Evolutionary conservation across 75 land plant species (phyloP).

Genomic region (Selaginella tamariscina): DNA sequence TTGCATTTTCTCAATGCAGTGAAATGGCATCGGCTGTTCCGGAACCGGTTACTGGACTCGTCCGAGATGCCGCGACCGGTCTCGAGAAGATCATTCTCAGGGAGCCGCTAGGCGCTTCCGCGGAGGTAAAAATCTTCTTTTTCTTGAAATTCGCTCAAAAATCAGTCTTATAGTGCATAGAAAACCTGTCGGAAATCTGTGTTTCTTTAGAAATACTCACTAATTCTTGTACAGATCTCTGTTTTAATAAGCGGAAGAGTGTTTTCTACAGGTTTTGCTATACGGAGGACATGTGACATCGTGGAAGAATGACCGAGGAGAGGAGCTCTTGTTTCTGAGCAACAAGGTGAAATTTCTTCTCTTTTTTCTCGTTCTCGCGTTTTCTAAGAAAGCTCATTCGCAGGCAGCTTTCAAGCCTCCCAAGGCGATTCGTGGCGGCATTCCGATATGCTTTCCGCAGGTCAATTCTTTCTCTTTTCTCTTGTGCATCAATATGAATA

Average conservation of each 20-base stretch:
- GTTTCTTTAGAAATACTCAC: no score
- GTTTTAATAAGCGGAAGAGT: no score
- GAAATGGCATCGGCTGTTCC: no score
- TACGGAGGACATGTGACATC: slow-evolving; percentile 9
- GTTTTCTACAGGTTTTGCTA: not conserved
- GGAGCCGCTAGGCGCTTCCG: slow-evolving; percentile 58
- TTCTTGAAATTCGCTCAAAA: not conserved
- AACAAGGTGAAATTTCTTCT: not conserved
- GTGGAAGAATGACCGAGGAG: slow-evolving; percentile 4
- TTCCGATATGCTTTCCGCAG: slow-evolving; percentile 67
- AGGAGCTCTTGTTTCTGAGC: slow-evolving; percentile 10
- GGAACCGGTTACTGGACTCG: no score
- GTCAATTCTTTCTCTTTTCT: slow-evolving; percentile 16
- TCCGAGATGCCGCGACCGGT: slow-evolving; percentile 15
- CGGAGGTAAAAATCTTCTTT: slow-evolving; percentile 28
- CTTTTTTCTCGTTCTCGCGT: no score
- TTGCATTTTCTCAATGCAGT: no score
- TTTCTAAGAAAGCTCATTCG: no score
- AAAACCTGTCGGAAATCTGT: not conserved
- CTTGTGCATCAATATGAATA: not conserved
- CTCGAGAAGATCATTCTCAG: slow-evolving; percentile 48
- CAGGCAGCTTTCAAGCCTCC: slow-evolving; percentile 48
- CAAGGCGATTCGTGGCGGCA: slow-evolving; percentile 58
- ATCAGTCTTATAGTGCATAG: not conserved
- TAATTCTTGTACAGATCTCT: no score